Evolutionary conservation across 2,329 filamentous ascomycete genomes (phyloP).

Genomic region (Zymoseptoria passerinii): DNA sequence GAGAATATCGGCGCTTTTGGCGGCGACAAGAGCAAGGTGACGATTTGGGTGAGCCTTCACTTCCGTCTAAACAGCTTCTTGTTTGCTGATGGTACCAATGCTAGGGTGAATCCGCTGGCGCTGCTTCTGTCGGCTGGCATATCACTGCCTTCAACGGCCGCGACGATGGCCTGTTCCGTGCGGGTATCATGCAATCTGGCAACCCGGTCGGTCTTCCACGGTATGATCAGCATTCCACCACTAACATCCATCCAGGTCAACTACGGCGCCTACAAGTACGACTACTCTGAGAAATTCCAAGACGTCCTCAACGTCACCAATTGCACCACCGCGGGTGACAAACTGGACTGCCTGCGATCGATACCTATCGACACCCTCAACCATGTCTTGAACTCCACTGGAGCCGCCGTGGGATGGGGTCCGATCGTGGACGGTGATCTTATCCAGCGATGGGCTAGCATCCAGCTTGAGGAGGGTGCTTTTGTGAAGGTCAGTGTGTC

Average conservation of each 20-base stretch:
- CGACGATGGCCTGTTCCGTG: constrained; percentile 41
- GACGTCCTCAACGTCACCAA: constrained; percentile 37
- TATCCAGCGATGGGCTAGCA: constrained; percentile 44
- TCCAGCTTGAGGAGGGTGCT: constrained; percentile 48
- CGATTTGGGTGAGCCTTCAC: constrained; percentile 32
- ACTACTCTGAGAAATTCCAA: neutral
- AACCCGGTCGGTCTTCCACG: constrained; percentile 7
- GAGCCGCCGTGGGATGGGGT: constrained; percentile 29
- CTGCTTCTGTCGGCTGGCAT: constrained; percentile 37
- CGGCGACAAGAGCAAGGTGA: constrained; percentile 54
- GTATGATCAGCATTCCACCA: neutral
- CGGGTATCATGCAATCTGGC: constrained; percentile 40
- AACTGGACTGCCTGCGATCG: constrained; percentile 57
- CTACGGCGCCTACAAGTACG: constrained; percentile 17
- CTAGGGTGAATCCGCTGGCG: constrained; percentile 33
- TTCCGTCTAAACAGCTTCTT: neutral
- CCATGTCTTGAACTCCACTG: constrained; percentile 23
- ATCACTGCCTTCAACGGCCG: constrained; percentile 42
- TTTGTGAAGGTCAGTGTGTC: constrained; percentile 39
- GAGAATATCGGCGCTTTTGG: constrained; percentile 54
- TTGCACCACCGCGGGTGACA: constrained; percentile 50
- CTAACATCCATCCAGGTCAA: constrained; percentile 1
- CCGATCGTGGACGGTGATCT: constrained; percentile 50
- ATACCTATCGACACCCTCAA: constrained; percentile 26
- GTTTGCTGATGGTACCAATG: neutral